Conservation (phyloP, 345 rosid species). For the Eucalyptus marginata region DNA sequence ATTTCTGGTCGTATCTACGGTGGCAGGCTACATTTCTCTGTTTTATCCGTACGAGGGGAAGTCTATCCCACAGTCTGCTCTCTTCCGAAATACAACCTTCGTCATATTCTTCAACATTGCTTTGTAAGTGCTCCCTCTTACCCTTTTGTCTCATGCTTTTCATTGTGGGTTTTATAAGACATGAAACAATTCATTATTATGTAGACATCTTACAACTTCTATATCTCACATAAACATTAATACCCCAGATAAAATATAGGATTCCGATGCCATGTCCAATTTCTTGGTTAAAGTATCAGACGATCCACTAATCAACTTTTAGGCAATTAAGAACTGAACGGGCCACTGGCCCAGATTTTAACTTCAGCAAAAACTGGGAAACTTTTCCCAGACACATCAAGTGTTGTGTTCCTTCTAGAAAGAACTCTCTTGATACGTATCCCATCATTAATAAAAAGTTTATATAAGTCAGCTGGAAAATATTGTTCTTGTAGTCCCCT, state of each 20-base stretch:
- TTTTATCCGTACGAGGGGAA: conserved; percentile 66
- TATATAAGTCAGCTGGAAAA: background rate
- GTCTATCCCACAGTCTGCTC: conserved; percentile 53
- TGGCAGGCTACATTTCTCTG: conserved; percentile 49
- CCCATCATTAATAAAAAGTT: background rate
- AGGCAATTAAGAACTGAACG: background rate
- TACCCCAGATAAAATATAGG: background rate
- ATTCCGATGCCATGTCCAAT: background rate
- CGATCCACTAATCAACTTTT: background rate
- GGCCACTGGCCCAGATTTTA: background rate
- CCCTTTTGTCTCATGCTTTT: background rate
- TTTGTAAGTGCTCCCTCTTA: conserved; percentile 25
- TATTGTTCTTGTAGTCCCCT: background rate
- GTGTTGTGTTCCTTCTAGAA: background rate
- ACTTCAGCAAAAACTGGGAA: no score
- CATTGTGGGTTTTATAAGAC: background rate
- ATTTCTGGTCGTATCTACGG: conserved; percentile 37
- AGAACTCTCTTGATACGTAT: background rate
- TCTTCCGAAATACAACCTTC: conserved; percentile 51
- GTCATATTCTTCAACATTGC: conserved; percentile 65
- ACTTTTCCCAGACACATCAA: no score
- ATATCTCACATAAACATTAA: background rate
- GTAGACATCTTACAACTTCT: background rate
- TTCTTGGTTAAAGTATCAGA: background rate
- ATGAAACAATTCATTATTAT: background rate